A percentile compares a stretch with the other conserved stretches of the same genome.
Evolutionary conservation across 1,139 yeast species (phyloP).

Genomic region (Nadsonia commutata): DNA sequence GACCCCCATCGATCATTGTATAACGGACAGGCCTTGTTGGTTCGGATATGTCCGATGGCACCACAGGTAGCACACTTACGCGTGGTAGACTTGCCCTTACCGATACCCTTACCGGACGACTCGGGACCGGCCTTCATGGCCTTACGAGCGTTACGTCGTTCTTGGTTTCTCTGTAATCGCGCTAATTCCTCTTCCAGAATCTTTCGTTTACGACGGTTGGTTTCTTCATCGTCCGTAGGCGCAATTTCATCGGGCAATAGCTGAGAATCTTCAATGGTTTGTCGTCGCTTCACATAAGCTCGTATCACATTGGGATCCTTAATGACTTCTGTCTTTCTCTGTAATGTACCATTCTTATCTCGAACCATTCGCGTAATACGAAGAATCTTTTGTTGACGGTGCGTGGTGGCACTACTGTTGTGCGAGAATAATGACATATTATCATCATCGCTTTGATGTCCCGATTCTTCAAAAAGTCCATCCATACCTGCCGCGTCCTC

Average conservation of each 20-base stretch:
- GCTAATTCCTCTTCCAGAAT: slow-evolving; percentile 77
- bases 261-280: slow-evolving; percentile 56
- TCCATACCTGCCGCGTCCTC: slow-evolving; percentile 6
- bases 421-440: slow-evolving; percentile 22
- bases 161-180: slow-evolving; percentile 61
- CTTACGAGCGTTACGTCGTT: slow-evolving; percentile 43
- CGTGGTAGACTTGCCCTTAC: slow-evolving; percentile 47
- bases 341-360: slow-evolving; percentile 77
- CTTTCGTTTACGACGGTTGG: slow-evolving; percentile 63
- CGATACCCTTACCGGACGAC: slow-evolving; percentile 19
- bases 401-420: slow-evolving; percentile 12
- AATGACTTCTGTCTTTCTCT: slow-evolving; percentile 64
- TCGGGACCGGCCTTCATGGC: slow-evolving; percentile 25
- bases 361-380: slow-evolving; percentile 66
- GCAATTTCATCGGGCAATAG: slow-evolving; percentile 52
- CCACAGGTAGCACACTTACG: slow-evolving; percentile 93
- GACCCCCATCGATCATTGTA: slow-evolving; percentile 29
- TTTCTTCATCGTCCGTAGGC: slow-evolving; percentile 76
- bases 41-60: slow-evolving; percentile 84
- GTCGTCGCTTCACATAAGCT: slow-evolving; percentile 70
- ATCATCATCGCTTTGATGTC: slow-evolving; percentile 23
- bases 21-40: slow-evolving; percentile 84
- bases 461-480: slow-evolving; percentile 12
- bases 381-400: slow-evolving; percentile 32
- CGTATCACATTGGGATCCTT: slow-evolving; percentile 77